Conservation (phyloP, 1,284 basidiomycete genomes). For the Sporisorium sorghi region DNA sequence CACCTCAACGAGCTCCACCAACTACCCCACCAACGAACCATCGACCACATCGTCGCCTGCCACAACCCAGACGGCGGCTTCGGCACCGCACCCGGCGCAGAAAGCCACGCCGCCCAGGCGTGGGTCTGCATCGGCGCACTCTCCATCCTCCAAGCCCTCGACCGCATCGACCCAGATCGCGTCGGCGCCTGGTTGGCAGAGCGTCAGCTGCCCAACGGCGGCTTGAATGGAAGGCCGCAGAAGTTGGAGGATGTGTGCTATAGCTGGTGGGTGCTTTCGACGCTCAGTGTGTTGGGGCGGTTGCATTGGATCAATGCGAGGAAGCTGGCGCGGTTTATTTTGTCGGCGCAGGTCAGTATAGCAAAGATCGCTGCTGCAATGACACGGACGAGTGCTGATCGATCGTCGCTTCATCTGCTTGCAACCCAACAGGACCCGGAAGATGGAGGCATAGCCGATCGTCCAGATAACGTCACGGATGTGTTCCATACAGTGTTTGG, state of each 20-base stretch:
- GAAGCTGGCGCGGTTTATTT: conserved; percentile 84
- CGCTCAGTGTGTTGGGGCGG: conserved; percentile 85
- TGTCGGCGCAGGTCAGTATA: conserved; percentile 82
- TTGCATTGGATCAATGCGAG: conserved; percentile 88
- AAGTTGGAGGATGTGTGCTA: conserved; percentile 99
- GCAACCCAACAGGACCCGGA: conserved; percentile 81
- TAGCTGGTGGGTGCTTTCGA: conserved; percentile 94
- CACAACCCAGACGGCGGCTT: conserved; percentile 97
- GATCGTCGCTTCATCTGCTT: background rate
- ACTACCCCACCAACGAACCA: conserved; percentile 74
- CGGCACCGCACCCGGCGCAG: conserved; percentile 83
- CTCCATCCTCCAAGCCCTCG: conserved; percentile 84
- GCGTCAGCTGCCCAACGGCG: conserved; percentile 90
- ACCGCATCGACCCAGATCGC: conserved; percentile 71
- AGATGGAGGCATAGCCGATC: conserved; percentile 90
- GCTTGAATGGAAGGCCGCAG: conserved; percentile 93
- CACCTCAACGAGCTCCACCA: conserved; percentile 76
- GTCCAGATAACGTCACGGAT: conserved; percentile 91
- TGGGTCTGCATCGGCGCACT: conserved; percentile 89
- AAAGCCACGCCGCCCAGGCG: conserved; percentile 92
- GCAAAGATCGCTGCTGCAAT: too few species aligned
- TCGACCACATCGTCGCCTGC: conserved; percentile 81
- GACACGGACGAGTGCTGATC: background rate
- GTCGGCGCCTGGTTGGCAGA: conserved; percentile 93
- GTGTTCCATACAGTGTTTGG: conserved; percentile 97